Evolutionary conservation across 1,284 basidiomycete genomes (phyloP).

Genomic region (Caloboletus inedulis): DNA sequence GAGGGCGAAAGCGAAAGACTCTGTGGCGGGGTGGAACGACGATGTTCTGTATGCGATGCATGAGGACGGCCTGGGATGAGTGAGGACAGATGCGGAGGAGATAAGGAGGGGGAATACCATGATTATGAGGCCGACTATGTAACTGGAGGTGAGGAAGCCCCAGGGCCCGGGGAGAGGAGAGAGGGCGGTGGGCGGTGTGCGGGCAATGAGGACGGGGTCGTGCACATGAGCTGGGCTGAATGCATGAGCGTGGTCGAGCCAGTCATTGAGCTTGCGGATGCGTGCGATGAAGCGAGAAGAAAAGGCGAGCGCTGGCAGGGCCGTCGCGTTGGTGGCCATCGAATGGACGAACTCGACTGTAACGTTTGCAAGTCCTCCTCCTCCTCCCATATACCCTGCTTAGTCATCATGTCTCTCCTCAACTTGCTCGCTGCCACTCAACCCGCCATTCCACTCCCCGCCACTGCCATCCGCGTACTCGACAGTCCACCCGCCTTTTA

Average conservation of each 20-base stretch:
- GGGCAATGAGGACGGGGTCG: constrained; percentile 2
- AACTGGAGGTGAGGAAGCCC: constrained; percentile 68
- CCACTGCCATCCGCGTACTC: constrained; percentile 38
- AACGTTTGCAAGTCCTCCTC: too few species aligned
- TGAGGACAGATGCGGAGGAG: constrained; percentile 2
- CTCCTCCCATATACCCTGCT: neutral
- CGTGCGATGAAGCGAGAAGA: neutral
- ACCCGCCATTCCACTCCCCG: constrained; percentile 38
- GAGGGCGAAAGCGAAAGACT: constrained; percentile 24
- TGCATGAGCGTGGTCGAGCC: neutral
- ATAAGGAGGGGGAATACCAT: constrained; percentile 43
- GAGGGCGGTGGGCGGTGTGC: constrained; percentile 3
- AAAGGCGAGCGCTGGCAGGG: neutral
- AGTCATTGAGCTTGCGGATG: constrained; percentile 1
- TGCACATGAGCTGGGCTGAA: neutral
- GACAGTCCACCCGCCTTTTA: constrained; percentile 40
- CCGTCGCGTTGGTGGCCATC: neutral
- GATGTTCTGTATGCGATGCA: constrained; percentile 73
- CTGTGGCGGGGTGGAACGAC: constrained; percentile 62
- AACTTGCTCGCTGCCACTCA: constrained; percentile 34
- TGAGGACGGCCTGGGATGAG: constrained; percentile 52
- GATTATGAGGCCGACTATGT: constrained; percentile 59
- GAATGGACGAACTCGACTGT: too few species aligned
- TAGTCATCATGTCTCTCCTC: constrained; percentile 27
- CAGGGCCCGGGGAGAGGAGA: constrained; percentile 53